Conservation (phyloP, 106 monocot species). For the Allium cepa region DNA sequence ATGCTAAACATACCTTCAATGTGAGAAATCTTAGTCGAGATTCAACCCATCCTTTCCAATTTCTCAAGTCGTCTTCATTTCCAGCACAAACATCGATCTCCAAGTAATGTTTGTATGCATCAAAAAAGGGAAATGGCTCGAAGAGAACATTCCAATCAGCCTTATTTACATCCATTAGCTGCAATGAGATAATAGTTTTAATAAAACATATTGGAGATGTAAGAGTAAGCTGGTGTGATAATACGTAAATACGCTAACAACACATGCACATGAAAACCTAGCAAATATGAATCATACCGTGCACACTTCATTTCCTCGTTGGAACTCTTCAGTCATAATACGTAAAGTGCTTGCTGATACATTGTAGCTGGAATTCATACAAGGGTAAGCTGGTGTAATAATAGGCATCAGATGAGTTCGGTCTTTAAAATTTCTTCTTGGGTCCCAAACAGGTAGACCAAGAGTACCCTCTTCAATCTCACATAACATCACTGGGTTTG, state of each 20-base stretch:
- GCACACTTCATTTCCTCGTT: conserved; percentile 70
- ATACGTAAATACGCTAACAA: too few relatives aligned
- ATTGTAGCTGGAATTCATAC: conserved; percentile 98
- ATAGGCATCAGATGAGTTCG: conserved; percentile 91
- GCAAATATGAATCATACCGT: conserved; percentile 39
- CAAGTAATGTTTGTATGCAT: conserved; percentile 81
- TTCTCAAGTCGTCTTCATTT: conserved; percentile 76
- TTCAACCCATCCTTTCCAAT: conserved; percentile 98
- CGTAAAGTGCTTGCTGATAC: conserved; percentile 84
- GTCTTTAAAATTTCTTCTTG: conserved; percentile 77
- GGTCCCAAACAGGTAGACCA: conserved; percentile 87
- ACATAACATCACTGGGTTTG: conserved; percentile 98
- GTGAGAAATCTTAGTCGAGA: conserved; percentile 84
- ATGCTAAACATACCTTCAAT: conserved; percentile 45
- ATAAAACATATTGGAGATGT: not conserved
- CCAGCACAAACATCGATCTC: conserved; percentile 77
- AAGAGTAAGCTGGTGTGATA: too few relatives aligned
- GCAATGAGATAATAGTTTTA: not conserved
- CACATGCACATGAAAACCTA: not conserved
- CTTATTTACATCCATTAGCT: conserved; percentile 75
- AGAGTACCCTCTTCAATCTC: conserved; percentile 82
- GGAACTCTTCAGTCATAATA: conserved; percentile 90
- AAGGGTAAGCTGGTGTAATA: conserved; percentile 96
- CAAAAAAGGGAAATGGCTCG: conserved; percentile 87
- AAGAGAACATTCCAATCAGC: conserved; percentile 70